Evolutionary conservation across 2,329 filamentous ascomycete species (phyloP), one percentile per base, ranked within the genome.

Genomic region (Madurella fahalii): DNA sequence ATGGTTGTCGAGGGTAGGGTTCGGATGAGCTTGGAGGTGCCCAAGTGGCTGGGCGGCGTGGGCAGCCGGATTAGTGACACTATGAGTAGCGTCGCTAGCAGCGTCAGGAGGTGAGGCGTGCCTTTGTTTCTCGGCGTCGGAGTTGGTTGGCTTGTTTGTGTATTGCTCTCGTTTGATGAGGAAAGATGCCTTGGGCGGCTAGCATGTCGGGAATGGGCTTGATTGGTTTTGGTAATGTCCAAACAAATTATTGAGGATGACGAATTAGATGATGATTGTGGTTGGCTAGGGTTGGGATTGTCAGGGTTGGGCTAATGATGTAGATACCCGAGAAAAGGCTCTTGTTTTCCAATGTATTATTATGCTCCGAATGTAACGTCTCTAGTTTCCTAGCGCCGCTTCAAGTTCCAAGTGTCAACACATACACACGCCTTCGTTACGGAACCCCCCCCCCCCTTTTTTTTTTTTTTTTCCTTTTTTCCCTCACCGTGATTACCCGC

Each of bases 1-100:
- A 86, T 85, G 66, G 77, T 95, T 39, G 90, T 94, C 39, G 93
- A 99, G 71, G 93, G 91, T 0, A 84, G 90, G 63, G 82, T 96
- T 16, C 73, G 79, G 44, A 71, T 84, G 62, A 80, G 72, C 50
- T 69, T 84, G 43, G 82, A 81, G 72, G 69, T 77, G 40, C 79
- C 79, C 9, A 74, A 75, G 64, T 80, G 77, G 71, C 65, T 76
- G 18, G 48, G 74, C 71, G 20, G 58, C 0, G 52, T 48, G 50
- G 59, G 60, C n/a, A 57, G 54, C n/a, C 58, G 52, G 57, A 56
- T 64, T 11, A 63, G 52, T 30, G 60, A 61, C 15, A 58, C 54
- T 9, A 57, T 59, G 44, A 57, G 58, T 32, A 57, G 56, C 18
- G 58, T 63, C 51, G 60, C 60, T 41, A 63, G 57, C 45, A 60